Conservation (phyloP, 768 basidiomycete species). For the Tricholoma flavovirens region DNA sequence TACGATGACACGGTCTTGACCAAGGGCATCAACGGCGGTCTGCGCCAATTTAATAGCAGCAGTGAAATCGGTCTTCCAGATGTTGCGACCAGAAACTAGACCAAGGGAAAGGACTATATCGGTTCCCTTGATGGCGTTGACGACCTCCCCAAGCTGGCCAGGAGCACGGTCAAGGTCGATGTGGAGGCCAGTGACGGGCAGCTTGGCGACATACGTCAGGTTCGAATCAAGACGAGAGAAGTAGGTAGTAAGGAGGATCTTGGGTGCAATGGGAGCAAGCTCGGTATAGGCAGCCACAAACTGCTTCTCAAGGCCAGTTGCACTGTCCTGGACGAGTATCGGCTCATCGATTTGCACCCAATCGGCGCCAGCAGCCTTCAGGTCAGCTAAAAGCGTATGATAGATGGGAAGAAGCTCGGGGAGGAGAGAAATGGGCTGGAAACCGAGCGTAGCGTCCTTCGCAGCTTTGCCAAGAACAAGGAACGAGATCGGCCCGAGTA, state of each 20-base stretch:
- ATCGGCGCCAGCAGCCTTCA: constrained; percentile 90
- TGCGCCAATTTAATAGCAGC: constrained; percentile 77
- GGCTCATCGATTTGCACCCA: constrained; percentile 98
- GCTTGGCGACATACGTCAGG: constrained; percentile 80
- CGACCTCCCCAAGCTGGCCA: constrained; percentile 75
- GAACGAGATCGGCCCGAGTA: constrained; percentile 95
- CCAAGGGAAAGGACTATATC: constrained; percentile 84
- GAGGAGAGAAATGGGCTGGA: constrained; percentile 89
- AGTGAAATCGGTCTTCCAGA: constrained; percentile 97
- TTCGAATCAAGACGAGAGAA: constrained; percentile 95
- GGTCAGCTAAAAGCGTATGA: constrained; percentile 80
- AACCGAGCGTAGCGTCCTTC: constrained; percentile 76
- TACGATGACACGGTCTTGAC: constrained; percentile 83
- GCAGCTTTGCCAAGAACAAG: constrained; percentile 88
- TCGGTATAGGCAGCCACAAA: constrained; percentile 77
- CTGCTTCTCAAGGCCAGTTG: constrained; percentile 69
- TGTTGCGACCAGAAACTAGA: constrained; percentile 96
- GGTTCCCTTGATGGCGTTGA: constrained; percentile 81
- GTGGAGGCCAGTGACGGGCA: constrained; percentile 91
- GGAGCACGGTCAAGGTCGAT: constrained; percentile 95
- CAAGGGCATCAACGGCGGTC: constrained; percentile 79
- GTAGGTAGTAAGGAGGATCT: constrained; percentile 93
- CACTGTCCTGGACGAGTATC: constrained; percentile 87
- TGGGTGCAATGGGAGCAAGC: constrained; percentile 77
- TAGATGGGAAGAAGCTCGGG: constrained; percentile 88